phyloP scores from a whole-genome alignment of 2,329 filamentous ascomycete genomes.

The Trichophyton simii region DNA sequence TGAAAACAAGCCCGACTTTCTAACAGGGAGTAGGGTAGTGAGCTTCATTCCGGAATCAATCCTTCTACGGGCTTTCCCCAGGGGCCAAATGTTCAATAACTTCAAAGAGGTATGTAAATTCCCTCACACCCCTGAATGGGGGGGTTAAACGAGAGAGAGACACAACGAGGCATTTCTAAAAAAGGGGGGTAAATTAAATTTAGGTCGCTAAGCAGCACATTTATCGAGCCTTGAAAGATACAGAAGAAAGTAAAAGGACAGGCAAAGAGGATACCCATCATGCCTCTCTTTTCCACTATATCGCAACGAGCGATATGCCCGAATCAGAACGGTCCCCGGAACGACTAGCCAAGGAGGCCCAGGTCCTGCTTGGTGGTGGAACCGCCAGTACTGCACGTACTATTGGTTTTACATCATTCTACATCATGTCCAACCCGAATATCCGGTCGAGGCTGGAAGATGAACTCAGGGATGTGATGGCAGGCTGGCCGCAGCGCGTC shows the following conservation, averaged over 20 bases:
- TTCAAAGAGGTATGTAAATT: conserved; percentile 1
- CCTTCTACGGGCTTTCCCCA: background rate
- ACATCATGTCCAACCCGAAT: conserved; percentile 6
- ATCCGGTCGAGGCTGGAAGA: conserved; percentile 8
- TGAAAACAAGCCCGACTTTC: background rate
- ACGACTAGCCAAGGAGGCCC: conserved; percentile 22
- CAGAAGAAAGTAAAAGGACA: background rate
- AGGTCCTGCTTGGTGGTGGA: conserved; percentile 22
- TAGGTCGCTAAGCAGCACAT: background rate
- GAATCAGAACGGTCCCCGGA: conserved; percentile 18
- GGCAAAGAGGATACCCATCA: conserved; percentile 2
- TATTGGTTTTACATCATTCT: conserved; percentile 15
- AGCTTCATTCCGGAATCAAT: conserved; percentile 3
- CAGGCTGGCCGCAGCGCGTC: conserved; percentile 18
- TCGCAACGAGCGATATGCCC: conserved; percentile 12
- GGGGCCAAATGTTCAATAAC: conserved; percentile 5
- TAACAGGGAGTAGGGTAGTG: background rate
- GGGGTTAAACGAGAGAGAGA: background rate
- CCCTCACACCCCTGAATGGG: background rate
- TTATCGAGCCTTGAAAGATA: background rate
- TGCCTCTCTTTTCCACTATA: conserved; percentile 10
- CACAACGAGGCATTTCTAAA: background rate
- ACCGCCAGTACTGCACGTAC: conserved; percentile 22
- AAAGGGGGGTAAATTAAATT: background rate
- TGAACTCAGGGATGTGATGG: conserved; percentile 16